Evolutionary conservation across 495 filamentous ascomycete genomes (phyloP).

Genomic region (Physcia stellaris): DNA sequence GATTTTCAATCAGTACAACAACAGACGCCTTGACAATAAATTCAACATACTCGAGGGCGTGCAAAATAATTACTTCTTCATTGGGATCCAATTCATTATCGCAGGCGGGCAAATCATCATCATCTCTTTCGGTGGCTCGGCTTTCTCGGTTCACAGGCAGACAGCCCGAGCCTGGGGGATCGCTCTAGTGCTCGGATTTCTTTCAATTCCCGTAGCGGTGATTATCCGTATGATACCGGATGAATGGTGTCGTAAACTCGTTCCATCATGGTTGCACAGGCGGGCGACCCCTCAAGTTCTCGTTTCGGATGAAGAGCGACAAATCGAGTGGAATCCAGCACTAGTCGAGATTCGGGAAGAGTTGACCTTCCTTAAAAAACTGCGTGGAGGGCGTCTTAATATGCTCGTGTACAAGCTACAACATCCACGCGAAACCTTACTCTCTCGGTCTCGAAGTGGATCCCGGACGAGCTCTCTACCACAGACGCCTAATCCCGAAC

Average conservation of each 20-base stretch:
- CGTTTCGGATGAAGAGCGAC: constrained; percentile 64
- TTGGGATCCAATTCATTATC: constrained; percentile 70
- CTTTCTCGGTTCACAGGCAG: constrained; percentile 49
- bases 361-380: constrained; percentile 58
- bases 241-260: constrained; percentile 37
- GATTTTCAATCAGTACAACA: constrained; percentile 83
- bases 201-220: constrained; percentile 59
- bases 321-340: constrained; percentile 48
- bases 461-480: constrained; percentile 45
- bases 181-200: constrained; percentile 53
- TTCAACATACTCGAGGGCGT: constrained; percentile 87
- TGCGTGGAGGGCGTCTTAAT: constrained; percentile 73
- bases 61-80: constrained; percentile 65
- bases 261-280: constrained; percentile 37
- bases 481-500: constrained; percentile 51
- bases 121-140: constrained; percentile 59
- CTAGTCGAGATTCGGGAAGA: constrained; percentile 64
- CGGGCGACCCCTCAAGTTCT: constrained; percentile 33
- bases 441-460: constrained; percentile 58
- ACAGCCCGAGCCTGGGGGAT: constrained; percentile 61
- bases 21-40: constrained; percentile 73
- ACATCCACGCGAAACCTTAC: constrained; percentile 60
- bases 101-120: constrained; percentile 70
- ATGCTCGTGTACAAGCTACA: constrained; percentile 73
- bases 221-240: constrained; percentile 68